Base-by-base conservation (phyloP, 2,329 filamentous ascomycete species). In the Neoascochyta sp. region DNA sequence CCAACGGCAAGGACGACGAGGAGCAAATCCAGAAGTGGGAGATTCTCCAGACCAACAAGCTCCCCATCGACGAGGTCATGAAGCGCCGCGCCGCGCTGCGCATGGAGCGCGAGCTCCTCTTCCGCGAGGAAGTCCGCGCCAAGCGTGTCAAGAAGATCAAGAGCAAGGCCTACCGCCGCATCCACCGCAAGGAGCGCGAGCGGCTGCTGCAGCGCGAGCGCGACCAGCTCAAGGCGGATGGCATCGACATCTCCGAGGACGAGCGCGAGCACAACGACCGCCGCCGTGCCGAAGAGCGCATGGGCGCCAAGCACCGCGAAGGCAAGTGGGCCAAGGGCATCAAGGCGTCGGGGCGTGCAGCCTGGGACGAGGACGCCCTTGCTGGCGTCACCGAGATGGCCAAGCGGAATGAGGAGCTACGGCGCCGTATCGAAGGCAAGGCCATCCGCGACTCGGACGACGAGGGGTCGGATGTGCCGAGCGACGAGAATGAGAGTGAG, bases 121-220 rank as follows among this genome's bases (percentile, higher is more conserved):
- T 93, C 50, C 77, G 89, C 8, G 90, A 96, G 64, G 83, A 93
- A 54, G 81, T 88, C 23, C 83, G 88, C 34, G 78, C 88, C 6
- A 93, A 89, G 66, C 82, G 92, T 14, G 87, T 98, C 66, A 95
- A 95, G 69, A 96, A 96, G 71, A 98, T 98, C 68, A 98, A 98
- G 73, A 93, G 86, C 60, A 98, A 95, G 63, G 78, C 88, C 0
- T 98, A 94, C 60, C 85, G 90, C 32, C 82, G 89, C 24, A 83
- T 96, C 9, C 90, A 96, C 64, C 80, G 90, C 20, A 95, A 83
- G 57, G 85, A 84, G 56, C 71, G 78, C 9, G 76, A 82, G 56
- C 73, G 71, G 41, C 55, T 75, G 36, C 71, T 75, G 27, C 66
- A 77, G 38, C 66, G 72, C 27, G 77, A 82, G 44, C 68, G 70